A percentile compares a stretch with the other conserved stretches of the same genome.
These are phyloP conservation scores for Catenaria anguillulae DNA, from an alignment of 371 early-diverging fungal genomes.

Conservation along the genomic window DNA sequence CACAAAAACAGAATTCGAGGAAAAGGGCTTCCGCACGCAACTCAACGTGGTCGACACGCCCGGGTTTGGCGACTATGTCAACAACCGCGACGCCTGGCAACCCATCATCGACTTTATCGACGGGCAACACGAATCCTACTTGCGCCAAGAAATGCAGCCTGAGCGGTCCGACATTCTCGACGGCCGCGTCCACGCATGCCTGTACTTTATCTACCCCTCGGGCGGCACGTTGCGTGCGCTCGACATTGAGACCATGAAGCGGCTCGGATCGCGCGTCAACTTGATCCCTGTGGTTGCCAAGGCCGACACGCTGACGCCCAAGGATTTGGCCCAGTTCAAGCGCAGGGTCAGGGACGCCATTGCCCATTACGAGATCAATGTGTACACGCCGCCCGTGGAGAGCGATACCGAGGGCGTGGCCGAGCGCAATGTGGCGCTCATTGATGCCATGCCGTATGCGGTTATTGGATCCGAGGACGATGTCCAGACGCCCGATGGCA, in stretches of 20 bases:
- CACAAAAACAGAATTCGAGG: no score
- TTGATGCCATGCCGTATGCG: constrained; percentile 80
- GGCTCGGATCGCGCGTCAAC: constrained; percentile 66
- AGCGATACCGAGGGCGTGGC: constrained; percentile 64
- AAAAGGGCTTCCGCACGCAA: constrained; percentile 86
- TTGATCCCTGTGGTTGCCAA: constrained; percentile 88
- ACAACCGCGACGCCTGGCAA: constrained; percentile 82
- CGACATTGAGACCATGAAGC: constrained; percentile 80
- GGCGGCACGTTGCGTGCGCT: constrained; percentile 67
- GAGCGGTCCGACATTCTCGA: constrained; percentile 68
- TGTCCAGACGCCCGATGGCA: constrained; percentile 56
- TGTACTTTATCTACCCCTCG: constrained; percentile 78
- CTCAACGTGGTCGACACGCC: constrained; percentile 80
- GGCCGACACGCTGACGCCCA: constrained; percentile 77
- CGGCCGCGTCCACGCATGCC: constrained; percentile 74
- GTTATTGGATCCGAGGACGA: constrained; percentile 85
- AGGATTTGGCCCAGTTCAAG: constrained; percentile 67
- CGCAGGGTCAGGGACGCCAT: constrained; percentile 63
- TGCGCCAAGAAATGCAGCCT: constrained; percentile 67
- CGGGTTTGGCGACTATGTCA: constrained; percentile 82
- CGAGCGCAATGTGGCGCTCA: constrained; percentile 54
- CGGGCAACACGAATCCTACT: constrained; percentile 82
- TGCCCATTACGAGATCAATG: constrained; percentile 56
- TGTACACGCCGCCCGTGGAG: constrained; percentile 70
- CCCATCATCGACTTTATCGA: constrained; percentile 93